phyloP scores from a whole-genome alignment of 73 alveolate genomes.

The Paramecium caudatum region DNA sequence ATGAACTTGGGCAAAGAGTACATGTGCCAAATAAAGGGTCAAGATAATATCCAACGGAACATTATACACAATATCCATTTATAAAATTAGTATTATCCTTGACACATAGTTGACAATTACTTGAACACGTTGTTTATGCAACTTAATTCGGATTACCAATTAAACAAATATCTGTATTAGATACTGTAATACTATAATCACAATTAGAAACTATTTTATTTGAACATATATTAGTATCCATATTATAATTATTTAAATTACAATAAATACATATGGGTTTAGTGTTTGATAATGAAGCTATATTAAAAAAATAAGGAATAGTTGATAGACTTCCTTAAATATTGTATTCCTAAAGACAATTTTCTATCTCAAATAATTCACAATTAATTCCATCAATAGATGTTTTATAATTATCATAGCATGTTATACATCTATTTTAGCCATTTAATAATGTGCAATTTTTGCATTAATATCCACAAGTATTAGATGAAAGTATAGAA shows the following conservation, averaged over 20 bases:
- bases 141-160: background rate
- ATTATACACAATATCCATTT: background rate
- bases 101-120: background rate
- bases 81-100: background rate
- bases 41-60: background rate
- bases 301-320: background rate
- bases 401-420: background rate
- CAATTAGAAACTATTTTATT: background rate
- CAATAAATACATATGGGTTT: background rate
- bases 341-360: background rate
- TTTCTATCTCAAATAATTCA: background rate
- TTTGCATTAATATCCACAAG: background rate
- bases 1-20: too few relatives aligned
- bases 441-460: background rate
- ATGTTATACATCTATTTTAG: background rate
- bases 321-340: background rate
- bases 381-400: constrained; percentile 25
- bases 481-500: background rate
- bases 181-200: background rate
- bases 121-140: background rate
- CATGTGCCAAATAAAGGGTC: too few relatives aligned
- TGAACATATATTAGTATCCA: background rate
- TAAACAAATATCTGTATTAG: background rate
- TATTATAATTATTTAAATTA: background rate
- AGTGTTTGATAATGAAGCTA: background rate